Conservation (phyloP, 306 rosid genomes). For the Vigna mungo region DNA sequence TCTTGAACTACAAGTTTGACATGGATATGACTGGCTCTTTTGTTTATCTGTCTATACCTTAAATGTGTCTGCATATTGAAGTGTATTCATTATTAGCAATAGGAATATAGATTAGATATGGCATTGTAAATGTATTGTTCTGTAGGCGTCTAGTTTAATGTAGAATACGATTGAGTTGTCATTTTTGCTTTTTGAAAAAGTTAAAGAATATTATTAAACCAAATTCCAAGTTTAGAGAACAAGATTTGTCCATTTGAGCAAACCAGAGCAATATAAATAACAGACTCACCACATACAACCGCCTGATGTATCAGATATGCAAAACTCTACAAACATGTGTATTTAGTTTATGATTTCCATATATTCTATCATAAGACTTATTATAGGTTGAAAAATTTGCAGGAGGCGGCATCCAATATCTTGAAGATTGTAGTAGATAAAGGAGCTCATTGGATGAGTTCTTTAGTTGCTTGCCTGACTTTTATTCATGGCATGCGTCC, state of each 20-base stretch:
- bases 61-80: neutral
- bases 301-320: too few species aligned
- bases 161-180: constrained; percentile 26
- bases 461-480: constrained; percentile 62
- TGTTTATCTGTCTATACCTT: neutral
- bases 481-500: constrained; percentile 61
- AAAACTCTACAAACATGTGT: too few species aligned
- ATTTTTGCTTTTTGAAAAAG: too few species aligned
- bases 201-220: too few species aligned
- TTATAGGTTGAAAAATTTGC: constrained; percentile 46
- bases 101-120: neutral
- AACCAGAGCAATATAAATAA: too few species aligned
- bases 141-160: constrained; percentile 20
- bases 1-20: neutral
- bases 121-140: constrained; percentile 9
- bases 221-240: too few species aligned
- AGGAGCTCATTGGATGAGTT: constrained; percentile 51
- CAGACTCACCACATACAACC: too few species aligned
- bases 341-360: neutral
- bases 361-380: constrained; percentile 15
- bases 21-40: constrained; percentile 8
- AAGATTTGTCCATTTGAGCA: too few species aligned
- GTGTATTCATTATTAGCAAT: neutral
- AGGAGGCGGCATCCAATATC: constrained; percentile 93
- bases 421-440: constrained; percentile 57